phyloP scores from a whole-genome alignment of 2,329 filamentous ascomycete genomes.

The Westerdykella ornata region DNA sequence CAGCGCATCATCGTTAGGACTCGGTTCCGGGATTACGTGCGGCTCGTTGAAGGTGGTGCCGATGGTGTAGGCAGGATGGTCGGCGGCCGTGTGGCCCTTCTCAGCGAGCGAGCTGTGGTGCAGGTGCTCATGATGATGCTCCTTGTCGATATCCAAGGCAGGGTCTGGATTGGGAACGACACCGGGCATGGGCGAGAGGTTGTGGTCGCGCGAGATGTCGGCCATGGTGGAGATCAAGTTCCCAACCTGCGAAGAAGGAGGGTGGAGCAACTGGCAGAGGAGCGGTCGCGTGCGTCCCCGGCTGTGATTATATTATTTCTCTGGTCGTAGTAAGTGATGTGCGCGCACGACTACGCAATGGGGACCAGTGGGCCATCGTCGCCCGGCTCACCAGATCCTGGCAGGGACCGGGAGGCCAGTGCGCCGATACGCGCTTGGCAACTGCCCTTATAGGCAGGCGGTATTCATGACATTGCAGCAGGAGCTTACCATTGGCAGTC shows the following conservation, averaged over 20 bases:
- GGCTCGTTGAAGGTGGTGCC: slow-evolving; percentile 33
- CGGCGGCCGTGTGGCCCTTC: slow-evolving; percentile 15
- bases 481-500: not conserved
- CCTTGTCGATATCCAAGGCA: slow-evolving; percentile 32
- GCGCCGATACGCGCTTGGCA: not conserved
- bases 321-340: not conserved
- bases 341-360: not conserved
- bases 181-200: slow-evolving; percentile 30
- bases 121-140: slow-evolving; percentile 36
- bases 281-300: not conserved
- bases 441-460: not conserved
- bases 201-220: slow-evolving; percentile 26
- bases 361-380: not conserved
- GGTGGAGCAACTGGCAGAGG: not conserved
- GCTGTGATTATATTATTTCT: not conserved
- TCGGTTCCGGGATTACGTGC: slow-evolving; percentile 21
- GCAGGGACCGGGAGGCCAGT: not conserved
- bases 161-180: slow-evolving; percentile 33
- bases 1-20: slow-evolving; percentile 39
- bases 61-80: slow-evolving; percentile 30
- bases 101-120: slow-evolving; percentile 33
- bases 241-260: not conserved
- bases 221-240: slow-evolving; percentile 25
- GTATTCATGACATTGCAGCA: not conserved
- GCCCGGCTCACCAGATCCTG: not conserved